Percentiles rank a stretch among this genome's conserved stretches.
phyloP scores from a whole-genome alignment of 2,329 filamentous ascomycete species.

The Penicillium corylophilum region DNA sequence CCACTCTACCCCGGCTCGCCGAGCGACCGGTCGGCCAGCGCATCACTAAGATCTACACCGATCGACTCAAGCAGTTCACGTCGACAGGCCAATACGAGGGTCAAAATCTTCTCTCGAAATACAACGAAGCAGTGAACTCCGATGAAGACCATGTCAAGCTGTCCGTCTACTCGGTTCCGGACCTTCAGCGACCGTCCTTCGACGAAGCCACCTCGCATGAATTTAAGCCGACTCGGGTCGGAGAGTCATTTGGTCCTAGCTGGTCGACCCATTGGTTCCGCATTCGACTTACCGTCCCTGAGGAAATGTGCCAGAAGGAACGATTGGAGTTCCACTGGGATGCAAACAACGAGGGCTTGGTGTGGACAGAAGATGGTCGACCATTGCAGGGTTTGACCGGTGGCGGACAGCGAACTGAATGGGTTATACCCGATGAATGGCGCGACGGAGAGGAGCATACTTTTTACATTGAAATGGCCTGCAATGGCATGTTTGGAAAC shows the following conservation, averaged over 20 bases:
- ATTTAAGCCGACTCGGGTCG: constrained; percentile 72
- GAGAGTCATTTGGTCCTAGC: constrained; percentile 82
- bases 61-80: constrained; percentile 80
- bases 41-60: constrained; percentile 81
- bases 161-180: constrained; percentile 79
- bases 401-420: constrained; percentile 82
- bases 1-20: constrained; percentile 52
- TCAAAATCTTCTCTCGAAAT: constrained; percentile 74
- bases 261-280: constrained; percentile 99
- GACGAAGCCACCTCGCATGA: constrained; percentile 74
- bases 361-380: constrained; percentile 88
- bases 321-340: constrained; percentile 97
- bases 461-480: constrained; percentile 97
- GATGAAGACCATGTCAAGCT: constrained; percentile 79
- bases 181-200: constrained; percentile 78
- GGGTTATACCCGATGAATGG: constrained; percentile 80
- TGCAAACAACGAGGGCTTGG: constrained; percentile 86
- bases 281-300: constrained; percentile 73
- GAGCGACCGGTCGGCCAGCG: constrained; percentile 66
- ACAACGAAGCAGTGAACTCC: constrained; percentile 65
- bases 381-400: constrained; percentile 91
- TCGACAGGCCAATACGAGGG: constrained; percentile 73
- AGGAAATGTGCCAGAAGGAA: constrained; percentile 69
- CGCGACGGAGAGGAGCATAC: constrained; percentile 82
- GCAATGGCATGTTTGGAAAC: constrained; percentile 98